These are phyloP conservation scores for Xylaria telfairii DNA, from an alignment of 495 filamentous ascomycete species.

Conservation along the genomic window DNA sequence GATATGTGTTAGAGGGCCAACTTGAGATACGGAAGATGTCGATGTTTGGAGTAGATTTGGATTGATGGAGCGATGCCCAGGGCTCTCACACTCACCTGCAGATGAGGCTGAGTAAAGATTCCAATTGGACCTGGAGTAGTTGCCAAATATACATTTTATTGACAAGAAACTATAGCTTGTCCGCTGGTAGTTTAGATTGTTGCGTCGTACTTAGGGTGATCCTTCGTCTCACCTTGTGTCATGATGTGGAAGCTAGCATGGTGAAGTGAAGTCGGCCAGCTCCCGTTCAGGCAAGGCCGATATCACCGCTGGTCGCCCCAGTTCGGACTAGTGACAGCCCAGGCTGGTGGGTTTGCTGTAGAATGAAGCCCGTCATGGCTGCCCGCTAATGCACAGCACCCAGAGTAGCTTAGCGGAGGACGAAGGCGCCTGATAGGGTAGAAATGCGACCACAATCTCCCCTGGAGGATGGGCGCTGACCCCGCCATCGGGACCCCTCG, in stretches of 20 bases:
- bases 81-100: not conserved
- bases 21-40: not conserved
- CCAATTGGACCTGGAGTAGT: not conserved
- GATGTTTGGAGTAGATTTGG: not conserved
- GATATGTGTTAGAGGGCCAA: not conserved
- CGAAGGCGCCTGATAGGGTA: slow-evolving; percentile 10
- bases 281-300: slow-evolving; percentile 26
- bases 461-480: slow-evolving; percentile 1
- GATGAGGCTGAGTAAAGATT: not conserved
- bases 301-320: slow-evolving; percentile 1
- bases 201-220: not conserved
- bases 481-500: slow-evolving; percentile 23
- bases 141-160: not conserved
- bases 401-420: not conserved
- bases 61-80: not conserved
- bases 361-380: not conserved
- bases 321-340: not conserved
- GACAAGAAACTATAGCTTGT: not conserved
- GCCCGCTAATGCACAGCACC: not conserved
- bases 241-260: not conserved
- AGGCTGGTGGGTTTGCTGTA: not conserved
- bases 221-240: slow-evolving; percentile 9
- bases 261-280: slow-evolving; percentile 10
- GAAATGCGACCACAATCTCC: not conserved
- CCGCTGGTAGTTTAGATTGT: not conserved